Evolutionary conservation across 306 rosid genomes (phyloP).

Genomic region (Senna tora): DNA sequence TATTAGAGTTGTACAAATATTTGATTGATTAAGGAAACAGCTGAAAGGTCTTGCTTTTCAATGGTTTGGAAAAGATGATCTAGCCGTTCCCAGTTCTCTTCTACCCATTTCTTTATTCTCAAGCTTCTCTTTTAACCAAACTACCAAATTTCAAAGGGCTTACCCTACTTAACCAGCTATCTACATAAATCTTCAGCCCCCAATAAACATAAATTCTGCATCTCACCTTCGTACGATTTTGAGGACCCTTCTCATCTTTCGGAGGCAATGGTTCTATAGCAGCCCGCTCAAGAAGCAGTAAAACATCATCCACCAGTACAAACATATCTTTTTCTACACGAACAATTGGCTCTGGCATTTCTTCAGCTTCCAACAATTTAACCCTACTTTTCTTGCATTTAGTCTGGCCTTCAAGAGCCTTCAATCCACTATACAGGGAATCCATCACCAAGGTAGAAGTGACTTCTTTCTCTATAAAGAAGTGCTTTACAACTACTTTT

Average conservation of each 20-base stretch:
- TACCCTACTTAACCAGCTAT: constrained; percentile 22
- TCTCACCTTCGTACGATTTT: constrained; percentile 95
- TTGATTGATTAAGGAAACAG: not conserved
- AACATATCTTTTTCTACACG: constrained; percentile 84
- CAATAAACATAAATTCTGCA: not conserved
- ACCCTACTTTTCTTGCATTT: constrained; percentile 66
- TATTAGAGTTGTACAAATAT: not conserved
- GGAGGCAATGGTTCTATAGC: constrained; percentile 97
- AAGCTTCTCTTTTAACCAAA: not conserved
- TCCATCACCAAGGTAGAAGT: constrained; percentile 98
- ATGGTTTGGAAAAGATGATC: constrained; percentile 13
- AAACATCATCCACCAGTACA: constrained; percentile 91
- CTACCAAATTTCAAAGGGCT: constrained; percentile 15
- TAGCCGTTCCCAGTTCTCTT: constrained; percentile 7
- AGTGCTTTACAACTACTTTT: constrained; percentile 91
- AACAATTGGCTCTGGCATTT: constrained; percentile 86
- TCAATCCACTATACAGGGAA: constrained; percentile 93
- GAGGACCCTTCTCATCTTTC: constrained; percentile 99
- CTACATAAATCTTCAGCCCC: constrained; percentile 18
- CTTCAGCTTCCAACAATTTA: constrained; percentile 73
- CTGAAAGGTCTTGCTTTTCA: not conserved
- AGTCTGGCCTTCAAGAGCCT: constrained; percentile 88
- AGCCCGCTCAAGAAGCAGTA: constrained; percentile 90
- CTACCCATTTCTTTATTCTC: constrained; percentile 11
- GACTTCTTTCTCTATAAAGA: constrained; percentile 97